Evolutionary conservation across 176 grass and related monocot species (phyloP).

Genomic region (Typha latifolia): DNA sequence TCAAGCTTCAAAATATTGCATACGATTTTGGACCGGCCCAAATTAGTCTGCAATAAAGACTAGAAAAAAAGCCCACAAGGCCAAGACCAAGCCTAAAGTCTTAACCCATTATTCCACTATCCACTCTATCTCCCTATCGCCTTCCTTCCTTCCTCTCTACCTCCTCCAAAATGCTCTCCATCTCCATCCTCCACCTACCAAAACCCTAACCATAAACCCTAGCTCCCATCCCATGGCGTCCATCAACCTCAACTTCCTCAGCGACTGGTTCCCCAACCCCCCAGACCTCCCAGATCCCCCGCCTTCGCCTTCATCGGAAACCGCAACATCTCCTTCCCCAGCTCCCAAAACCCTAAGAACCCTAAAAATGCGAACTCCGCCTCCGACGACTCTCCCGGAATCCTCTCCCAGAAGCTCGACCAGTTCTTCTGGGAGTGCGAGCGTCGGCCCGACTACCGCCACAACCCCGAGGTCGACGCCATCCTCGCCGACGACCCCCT

Average conservation of each 20-base stretch:
- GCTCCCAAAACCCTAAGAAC: background rate
- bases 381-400: conserved; percentile 5
- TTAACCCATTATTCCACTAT: background rate
- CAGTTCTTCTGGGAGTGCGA: conserved; percentile 32
- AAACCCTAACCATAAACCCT: conserved; percentile 9
- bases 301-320: conserved; percentile 20
- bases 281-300: conserved; percentile 4
- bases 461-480: conserved; percentile 19
- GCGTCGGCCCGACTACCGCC: conserved; percentile 23
- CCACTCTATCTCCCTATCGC: background rate
- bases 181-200: background rate
- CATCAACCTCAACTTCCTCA: conserved; percentile 28
- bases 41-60: no score
- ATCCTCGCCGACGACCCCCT: conserved; percentile 19
- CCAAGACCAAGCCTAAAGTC: no score
- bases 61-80: no score
- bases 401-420: conserved; percentile 17
- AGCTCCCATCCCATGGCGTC: conserved; percentile 15
- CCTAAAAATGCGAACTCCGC: background rate
- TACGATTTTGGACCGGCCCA: no score
- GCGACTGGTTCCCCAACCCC: conserved; percentile 25
- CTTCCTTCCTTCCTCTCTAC: background rate
- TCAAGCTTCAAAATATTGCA: no score
- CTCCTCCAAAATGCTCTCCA: background rate
- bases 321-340: conserved; percentile 12